Evolutionary conservation across 169 alveolate genomes (phyloP), one percentile per base, ranked within the genome.

Genomic region (Pseudocohnilembus persalinus): DNA sequence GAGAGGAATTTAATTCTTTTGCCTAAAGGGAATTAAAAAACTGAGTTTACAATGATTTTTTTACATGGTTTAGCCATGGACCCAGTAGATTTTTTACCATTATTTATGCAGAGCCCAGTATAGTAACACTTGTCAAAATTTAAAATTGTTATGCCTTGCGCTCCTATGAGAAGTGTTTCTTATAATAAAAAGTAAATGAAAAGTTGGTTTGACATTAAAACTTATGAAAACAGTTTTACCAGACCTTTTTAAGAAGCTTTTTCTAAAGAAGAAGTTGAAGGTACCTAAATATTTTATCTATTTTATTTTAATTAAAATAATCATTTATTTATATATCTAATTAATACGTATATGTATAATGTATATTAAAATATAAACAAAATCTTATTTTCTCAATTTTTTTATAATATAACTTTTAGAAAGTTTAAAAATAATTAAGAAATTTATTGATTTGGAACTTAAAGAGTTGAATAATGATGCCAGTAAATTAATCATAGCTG

Each of bases 201-300:
- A 29, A 49, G 76, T 15, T 79, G 84, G 84, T 79, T 79, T 63
- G 84, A 79, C 29, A 79, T 79, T 34, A 79, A 79, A 29, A 79
- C 84, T 27, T 79, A 79, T 29, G 75, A 79, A 35, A 63, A 49
- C 25, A 24, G 35, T 72, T 79, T 79, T 79, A 30, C 20, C 20
- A 79, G 34, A 29, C 84, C 84, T 0, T 79, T 79, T 29, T 74
- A 79, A 34, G 84, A 79, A 49, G 84, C 76, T 27, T 79, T 79
- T 30, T 79, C 84, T 0, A 63, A 29, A 20, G 65, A 35, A 64
- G 76, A 79, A 35, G 25, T 79, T 26, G 0, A 79, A 27, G 84
- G 84, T 79, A 49, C n/a, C n/a, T n/a, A n/a, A n/a, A n/a, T n/a
- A n/a, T n/a, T n/a, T n/a, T n/a, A n/a, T n/a, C n/a, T n/a, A n/a